Percentiles rank a stretch among this genome's conserved stretches.
Evolutionary conservation across 2,329 filamentous ascomycete genomes (phyloP).

Genomic region (Cladosporium sp.): DNA sequence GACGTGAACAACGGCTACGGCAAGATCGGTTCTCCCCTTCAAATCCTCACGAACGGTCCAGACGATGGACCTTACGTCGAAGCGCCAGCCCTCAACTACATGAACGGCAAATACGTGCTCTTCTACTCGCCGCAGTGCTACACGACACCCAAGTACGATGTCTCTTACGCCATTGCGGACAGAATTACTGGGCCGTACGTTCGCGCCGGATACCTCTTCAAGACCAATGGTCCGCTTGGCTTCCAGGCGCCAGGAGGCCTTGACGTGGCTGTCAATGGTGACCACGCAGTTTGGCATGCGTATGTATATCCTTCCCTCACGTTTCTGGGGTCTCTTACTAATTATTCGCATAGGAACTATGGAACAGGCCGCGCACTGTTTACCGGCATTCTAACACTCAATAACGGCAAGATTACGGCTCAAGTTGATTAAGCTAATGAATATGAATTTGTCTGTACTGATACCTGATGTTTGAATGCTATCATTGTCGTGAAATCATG

Average conservation of each 20-base stretch:
- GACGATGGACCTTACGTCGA: conserved; percentile 31
- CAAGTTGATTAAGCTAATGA: not conserved
- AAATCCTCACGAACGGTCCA: conserved; percentile 25
- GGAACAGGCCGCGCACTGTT: conserved; percentile 19
- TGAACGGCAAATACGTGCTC: conserved; percentile 27
- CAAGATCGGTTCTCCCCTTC: conserved; percentile 19
- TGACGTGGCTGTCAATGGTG: conserved; percentile 29
- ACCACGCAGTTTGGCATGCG: conserved; percentile 31
- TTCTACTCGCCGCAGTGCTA: conserved; percentile 32
- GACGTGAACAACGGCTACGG: conserved; percentile 21
- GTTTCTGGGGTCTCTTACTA: conserved; percentile 8
- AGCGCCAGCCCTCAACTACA: conserved; percentile 26
- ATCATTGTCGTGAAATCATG: no score
- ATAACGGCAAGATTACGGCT: conserved; percentile 13
- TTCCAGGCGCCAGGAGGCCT: conserved; percentile 28
- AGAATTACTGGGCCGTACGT: conserved; percentile 25
- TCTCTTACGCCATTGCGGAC: conserved; percentile 25
- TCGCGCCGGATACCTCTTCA: conserved; percentile 22
- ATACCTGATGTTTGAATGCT: no score
- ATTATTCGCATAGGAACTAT: conserved; percentile 14
- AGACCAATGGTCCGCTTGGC: conserved; percentile 21
- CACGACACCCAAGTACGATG: conserved; percentile 25
- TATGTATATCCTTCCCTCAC: conserved; percentile 14
- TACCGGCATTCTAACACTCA: conserved; percentile 14
- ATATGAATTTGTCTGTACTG: no score